phyloP scores from a whole-genome alignment of 2,329 filamentous ascomycete species.

The Zymoseptoria passerinii region DNA sequence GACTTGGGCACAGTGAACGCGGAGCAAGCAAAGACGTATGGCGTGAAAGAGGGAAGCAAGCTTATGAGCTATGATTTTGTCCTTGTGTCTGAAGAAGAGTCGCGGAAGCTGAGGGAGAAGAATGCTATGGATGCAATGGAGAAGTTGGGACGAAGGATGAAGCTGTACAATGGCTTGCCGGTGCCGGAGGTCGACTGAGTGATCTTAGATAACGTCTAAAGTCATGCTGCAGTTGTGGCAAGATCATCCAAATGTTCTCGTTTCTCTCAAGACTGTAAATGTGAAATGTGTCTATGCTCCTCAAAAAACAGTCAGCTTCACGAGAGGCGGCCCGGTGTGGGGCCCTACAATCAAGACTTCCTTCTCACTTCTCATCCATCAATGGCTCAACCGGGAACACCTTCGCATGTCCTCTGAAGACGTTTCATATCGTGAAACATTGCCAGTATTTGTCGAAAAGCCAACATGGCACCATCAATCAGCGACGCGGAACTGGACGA shows the following conservation, averaged over 20 bases:
- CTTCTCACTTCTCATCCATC: neutral
- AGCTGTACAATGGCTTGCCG: conserved; percentile 66
- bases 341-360: neutral
- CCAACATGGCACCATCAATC: neutral
- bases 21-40: conserved; percentile 51
- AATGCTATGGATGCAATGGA: conserved; percentile 60
- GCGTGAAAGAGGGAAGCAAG: conserved; percentile 54
- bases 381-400: neutral
- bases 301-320: neutral
- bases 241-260: too few species aligned
- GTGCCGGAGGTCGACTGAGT: conserved; percentile 58
- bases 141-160: conserved; percentile 59
- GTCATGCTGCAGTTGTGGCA: too few species aligned
- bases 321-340: neutral
- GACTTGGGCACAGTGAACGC: conserved; percentile 49
- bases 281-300: neutral
- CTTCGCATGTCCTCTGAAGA: neutral
- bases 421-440: neutral
- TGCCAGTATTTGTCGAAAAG: neutral
- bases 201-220: too few species aligned
- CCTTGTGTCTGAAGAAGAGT: conserved; percentile 62
- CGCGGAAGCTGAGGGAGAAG: conserved; percentile 55
- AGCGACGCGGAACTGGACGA: conserved; percentile 41
- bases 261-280: too few species aligned
- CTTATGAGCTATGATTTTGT: conserved; percentile 61